phyloP scores from a whole-genome alignment of 768 basidiomycete species.

The Tylopilus rubrobrunneus region DNA sequence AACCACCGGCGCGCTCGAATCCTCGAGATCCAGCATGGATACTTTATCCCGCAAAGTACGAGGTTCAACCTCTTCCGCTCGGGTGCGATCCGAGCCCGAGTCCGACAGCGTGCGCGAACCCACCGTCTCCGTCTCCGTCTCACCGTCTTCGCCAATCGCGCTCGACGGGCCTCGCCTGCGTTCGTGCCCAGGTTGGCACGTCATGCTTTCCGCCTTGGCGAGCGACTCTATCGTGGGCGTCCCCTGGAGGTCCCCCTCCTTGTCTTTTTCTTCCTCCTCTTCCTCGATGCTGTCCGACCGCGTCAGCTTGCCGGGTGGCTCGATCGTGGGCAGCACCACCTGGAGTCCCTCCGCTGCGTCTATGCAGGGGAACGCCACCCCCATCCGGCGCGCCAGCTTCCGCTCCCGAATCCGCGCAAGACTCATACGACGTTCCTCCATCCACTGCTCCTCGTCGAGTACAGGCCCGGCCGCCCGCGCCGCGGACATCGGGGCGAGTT shows the following conservation, averaged over 20 bases:
- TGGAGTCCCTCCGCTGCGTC: slow-evolving; percentile 10
- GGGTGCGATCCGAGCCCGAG: slow-evolving; percentile 27
- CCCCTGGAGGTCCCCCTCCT: slow-evolving; percentile 6
- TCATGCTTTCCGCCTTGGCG: background rate
- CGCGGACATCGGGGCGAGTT: slow-evolving; percentile 2
- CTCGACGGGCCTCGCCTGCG: background rate
- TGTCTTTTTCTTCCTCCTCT: slow-evolving; percentile 26
- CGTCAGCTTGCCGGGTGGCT: slow-evolving; percentile 21
- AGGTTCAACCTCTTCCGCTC: slow-evolving; percentile 23
- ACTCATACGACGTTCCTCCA: slow-evolving; percentile 33
- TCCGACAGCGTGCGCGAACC: slow-evolving; percentile 27
- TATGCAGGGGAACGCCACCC: slow-evolving; percentile 20
- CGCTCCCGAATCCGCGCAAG: slow-evolving; percentile 30
- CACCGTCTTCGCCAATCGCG: slow-evolving; percentile 15
- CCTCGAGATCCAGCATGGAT: slow-evolving; percentile 24
- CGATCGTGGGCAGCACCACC: slow-evolving; percentile 18
- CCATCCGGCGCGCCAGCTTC: slow-evolving; percentile 31
- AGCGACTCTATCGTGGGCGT: background rate
- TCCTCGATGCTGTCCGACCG: slow-evolving; percentile 33
- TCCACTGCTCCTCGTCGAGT: slow-evolving; percentile 32
- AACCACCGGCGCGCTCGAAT: slow-evolving; percentile 13
- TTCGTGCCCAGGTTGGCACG: slow-evolving; percentile 4
- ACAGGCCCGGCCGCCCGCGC: slow-evolving; percentile 4
- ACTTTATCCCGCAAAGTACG: slow-evolving; percentile 27
- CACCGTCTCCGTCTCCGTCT: slow-evolving; percentile 19